A percentile compares a stretch with the other conserved stretches of the same genome.
Conservation (phyloP, 345 rosid species). For the Populus ilicifolia region DNA sequence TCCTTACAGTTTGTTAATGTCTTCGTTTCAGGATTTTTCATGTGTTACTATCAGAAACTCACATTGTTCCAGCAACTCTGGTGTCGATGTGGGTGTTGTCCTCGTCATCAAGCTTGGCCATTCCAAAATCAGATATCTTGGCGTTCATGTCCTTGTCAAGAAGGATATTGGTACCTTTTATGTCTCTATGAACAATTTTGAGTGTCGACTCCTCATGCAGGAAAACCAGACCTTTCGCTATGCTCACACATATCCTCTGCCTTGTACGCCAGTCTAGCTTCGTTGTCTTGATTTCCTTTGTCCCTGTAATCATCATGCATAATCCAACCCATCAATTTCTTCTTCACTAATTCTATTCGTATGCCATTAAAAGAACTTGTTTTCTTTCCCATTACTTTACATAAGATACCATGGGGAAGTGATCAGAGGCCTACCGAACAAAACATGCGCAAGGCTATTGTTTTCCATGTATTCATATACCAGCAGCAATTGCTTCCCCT, state of each 20-base stretch:
- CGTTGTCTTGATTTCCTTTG: background rate
- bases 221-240: slow-evolving; percentile 32
- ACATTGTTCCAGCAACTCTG: slow-evolving; percentile 30
- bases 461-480: slow-evolving; percentile 20
- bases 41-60: background rate
- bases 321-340: too few species aligned
- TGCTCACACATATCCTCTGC: slow-evolving; percentile 24
- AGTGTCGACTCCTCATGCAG: slow-evolving; percentile 31
- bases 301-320: background rate
- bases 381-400: too few species aligned
- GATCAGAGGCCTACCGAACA: slow-evolving; percentile 30
- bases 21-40: too few species aligned
- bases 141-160: too few species aligned
- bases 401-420: too few species aligned
- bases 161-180: too few species aligned
- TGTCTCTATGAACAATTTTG: slow-evolving; percentile 4
- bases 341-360: too few species aligned
- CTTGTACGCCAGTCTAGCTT: slow-evolving; percentile 34
- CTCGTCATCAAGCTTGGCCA: too few species aligned
- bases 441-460: slow-evolving; percentile 48
- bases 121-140: too few species aligned
- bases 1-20: too few species aligned
- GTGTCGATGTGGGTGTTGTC: slow-evolving; percentile 25
- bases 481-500: too few species aligned
- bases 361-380: too few species aligned